Evolutionary conservation across 2,329 filamentous ascomycete genomes (phyloP), one percentile per base, ranked within the genome.

Genomic region (Atkinsonella hypoxylon): DNA sequence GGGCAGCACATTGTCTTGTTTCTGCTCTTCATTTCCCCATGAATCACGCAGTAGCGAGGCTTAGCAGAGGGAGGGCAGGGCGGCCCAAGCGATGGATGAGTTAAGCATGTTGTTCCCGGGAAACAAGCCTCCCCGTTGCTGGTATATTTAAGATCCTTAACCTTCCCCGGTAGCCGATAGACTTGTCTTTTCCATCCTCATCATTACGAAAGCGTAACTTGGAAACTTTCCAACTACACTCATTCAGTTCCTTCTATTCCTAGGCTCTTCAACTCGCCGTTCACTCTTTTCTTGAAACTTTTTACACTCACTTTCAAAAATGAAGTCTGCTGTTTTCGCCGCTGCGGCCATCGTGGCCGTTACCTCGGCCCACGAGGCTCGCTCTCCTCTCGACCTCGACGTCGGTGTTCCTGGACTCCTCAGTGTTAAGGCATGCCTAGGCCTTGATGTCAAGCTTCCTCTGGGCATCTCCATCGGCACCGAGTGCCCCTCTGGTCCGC

Each of bases 291-390:
- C 45, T 56, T 57, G 50, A 41, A 36, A 41, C 26, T 9, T 6
- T 32, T n/a, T 47, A 47, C 34, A 44, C 39, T 41, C 31, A 47
- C 40, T 15, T 32, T 40, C 42, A 54, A 57, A 48, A 38, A 62
- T 62, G 59, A 60, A 57, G 56, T 60, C 58, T 22, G 55, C 55
- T 40, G 45, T 57, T 47, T 20, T 59, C 49, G 58, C 55, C 47
- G 56, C 54, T 38, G 54, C 52, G 18, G 46, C 56, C 20, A 43
- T 49, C 32, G 57, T 53, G 20, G 54, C 49, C 32, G 49, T 51
- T 48, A 54, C 42, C n/a, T 48, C 50, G 45, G 52, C 53, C 44
- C 53, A 54, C 51, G 49, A 53, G 45, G 54, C 47, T 44, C 54
- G 54, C 43, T 50, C 54, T 32, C 55, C 56, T 30, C 48, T 56